Conservation (phyloP, 2,329 filamentous ascomycete species). For the Epicoccum sorghinum region DNA sequence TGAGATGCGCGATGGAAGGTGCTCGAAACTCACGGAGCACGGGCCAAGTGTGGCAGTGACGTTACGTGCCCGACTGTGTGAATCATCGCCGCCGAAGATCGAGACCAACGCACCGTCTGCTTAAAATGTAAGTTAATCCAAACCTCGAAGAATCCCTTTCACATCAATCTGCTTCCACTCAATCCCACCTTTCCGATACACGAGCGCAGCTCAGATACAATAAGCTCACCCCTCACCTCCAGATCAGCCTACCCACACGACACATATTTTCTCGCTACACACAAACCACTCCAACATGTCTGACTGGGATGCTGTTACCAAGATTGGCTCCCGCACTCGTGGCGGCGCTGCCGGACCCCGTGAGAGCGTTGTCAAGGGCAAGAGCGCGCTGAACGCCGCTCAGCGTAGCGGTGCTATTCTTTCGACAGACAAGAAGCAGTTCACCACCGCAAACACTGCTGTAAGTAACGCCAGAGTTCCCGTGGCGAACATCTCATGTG, state of each 20-base stretch:
- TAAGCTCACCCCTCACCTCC: constrained; percentile 20
- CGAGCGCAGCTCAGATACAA: constrained; percentile 16
- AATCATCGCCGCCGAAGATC: constrained; percentile 18
- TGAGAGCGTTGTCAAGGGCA: constrained; percentile 89
- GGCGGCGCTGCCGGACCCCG: constrained; percentile 70
- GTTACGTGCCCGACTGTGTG: constrained; percentile 13
- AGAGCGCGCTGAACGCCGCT: constrained; percentile 84
- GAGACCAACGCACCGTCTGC: constrained; percentile 11
- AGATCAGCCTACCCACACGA: constrained; percentile 17
- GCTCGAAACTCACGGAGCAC: constrained; percentile 13
- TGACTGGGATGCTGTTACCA: constrained; percentile 88
- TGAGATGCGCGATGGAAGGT: constrained; percentile 15
- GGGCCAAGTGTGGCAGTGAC: constrained; percentile 16
- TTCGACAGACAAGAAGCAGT: constrained; percentile 88
- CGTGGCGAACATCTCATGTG: neutral
- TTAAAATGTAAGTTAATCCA: constrained; percentile 16
- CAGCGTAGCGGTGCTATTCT: constrained; percentile 78
- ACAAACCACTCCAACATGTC: constrained; percentile 58
- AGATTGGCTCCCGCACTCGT: constrained; percentile 87
- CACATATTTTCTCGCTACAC: constrained; percentile 4
- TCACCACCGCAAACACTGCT: constrained; percentile 70
- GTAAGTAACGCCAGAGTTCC: constrained; percentile 62
- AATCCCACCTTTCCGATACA: constrained; percentile 10
- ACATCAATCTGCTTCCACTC: constrained; percentile 9
- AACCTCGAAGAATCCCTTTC: neutral